Base-by-base conservation (phyloP, 2,329 filamentous ascomycete genomes). In the Alternaria viburni region DNA sequence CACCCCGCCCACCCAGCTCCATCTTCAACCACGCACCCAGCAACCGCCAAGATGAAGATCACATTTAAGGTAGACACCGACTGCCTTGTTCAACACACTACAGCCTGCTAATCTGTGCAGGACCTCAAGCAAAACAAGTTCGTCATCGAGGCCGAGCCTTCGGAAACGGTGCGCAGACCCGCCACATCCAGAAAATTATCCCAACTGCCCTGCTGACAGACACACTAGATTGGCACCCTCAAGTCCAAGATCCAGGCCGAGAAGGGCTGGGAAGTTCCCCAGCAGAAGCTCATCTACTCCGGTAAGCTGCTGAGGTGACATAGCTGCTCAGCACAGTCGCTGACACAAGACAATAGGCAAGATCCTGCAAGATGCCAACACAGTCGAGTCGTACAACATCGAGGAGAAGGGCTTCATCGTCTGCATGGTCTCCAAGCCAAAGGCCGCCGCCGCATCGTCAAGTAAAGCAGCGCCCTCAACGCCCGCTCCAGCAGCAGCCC, bases 351-450 rank as follows among this genome's bases (percentile, higher is more conserved):
- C 45, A 51, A 60, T 74, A 97, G 94, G 96, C 84, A 99, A 99
- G 86, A 98, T 99, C 74, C 86, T 99, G 70, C 95, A 97, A 83
- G 95, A 99, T 91, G 93, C 93, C 66, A 96, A 97, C 79, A 97
- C 94, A 3, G 92, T 99, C 73, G 93, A 93, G 81, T 94, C 92
- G 44, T 98, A 98, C 86, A 97, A 93, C 83, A 98, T 99, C 68
- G 95, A 99, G 83, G 96, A 98, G 87, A 99, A 98, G 87, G 96
- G 96, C 41, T 99, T 98, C 81, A 93, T 99, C 75, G 96, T 99
- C 65, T 99, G 96, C 85, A 97, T 99, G 90, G 90, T 97, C 74
- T 93, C 93, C 79, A 98, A 98, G 89, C 91, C 92, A 70, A 97
- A 97, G 85, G 82, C 89, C 6, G 82, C 85, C 32, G 81, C 85